These are phyloP conservation scores for Candida easanensis DNA, from an alignment of 805 yeast genomes.

Conservation along the genomic window DNA sequence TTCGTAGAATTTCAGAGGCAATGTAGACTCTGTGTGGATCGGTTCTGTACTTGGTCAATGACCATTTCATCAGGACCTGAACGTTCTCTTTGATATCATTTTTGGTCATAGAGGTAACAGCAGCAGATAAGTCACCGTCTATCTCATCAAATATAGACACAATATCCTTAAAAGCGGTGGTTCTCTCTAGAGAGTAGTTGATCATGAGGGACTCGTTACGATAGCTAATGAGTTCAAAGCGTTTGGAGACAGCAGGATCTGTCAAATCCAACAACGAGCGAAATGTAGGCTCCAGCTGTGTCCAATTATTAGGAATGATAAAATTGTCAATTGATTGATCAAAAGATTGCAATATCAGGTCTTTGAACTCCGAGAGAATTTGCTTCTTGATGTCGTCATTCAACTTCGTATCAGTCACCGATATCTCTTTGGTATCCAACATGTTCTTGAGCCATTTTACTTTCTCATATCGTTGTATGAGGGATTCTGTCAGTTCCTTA, in stretches of 20 bases:
- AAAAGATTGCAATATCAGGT: constrained; percentile 31
- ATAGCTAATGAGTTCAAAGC: constrained; percentile 57
- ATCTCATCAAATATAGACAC: constrained; percentile 37
- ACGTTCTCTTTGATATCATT: constrained; percentile 36
- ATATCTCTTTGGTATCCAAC: constrained; percentile 33
- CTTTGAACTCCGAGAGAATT: constrained; percentile 26
- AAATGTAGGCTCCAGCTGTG: constrained; percentile 45
- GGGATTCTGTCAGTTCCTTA: constrained; percentile 60
- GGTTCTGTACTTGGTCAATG: constrained; percentile 30
- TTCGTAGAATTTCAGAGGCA: constrained; percentile 16
- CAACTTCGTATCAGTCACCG: constrained; percentile 34
- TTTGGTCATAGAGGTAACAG: constrained; percentile 26
- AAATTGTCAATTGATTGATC: constrained; percentile 48
- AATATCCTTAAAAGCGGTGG: constrained; percentile 24
- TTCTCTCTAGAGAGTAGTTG: constrained; percentile 32
- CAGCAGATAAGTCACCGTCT: constrained; percentile 32
- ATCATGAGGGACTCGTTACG: constrained; percentile 71
- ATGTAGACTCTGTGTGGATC: constrained; percentile 18
- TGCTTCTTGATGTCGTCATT: constrained; percentile 30
- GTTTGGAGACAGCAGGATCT: constrained; percentile 38
- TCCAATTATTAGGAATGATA: constrained; percentile 65
- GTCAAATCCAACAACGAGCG: constrained; percentile 37
- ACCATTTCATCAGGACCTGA: constrained; percentile 38
- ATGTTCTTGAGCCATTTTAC: constrained; percentile 33
- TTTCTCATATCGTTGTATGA: constrained; percentile 47